phyloP scores from a whole-genome alignment of 495 filamentous ascomycete genomes.

The Penicillium roqueforti region DNA sequence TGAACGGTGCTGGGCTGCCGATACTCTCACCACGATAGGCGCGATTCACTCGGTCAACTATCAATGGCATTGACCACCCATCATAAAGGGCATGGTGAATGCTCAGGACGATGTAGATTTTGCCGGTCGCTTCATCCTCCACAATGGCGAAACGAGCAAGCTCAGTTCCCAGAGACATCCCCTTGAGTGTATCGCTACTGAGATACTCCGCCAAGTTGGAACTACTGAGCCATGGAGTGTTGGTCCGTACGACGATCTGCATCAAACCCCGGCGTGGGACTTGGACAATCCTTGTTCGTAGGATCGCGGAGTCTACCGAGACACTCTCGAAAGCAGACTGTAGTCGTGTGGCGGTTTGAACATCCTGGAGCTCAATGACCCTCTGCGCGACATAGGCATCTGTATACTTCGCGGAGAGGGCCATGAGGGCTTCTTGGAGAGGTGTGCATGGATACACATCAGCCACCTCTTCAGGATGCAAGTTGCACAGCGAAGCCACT shows the following conservation, averaged over 20 bases:
- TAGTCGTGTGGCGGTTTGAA: not conserved
- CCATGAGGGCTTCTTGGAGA: slow-evolving; percentile 49
- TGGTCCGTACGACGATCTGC: slow-evolving; percentile 43
- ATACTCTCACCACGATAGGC: slow-evolving; percentile 3
- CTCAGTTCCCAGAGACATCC: slow-evolving; percentile 42
- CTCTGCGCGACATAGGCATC: slow-evolving; percentile 35
- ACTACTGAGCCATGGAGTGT: slow-evolving; percentile 31
- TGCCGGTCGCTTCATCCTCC: not conserved
- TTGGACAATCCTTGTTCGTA: slow-evolving; percentile 45
- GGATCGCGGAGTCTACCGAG: slow-evolving; percentile 28
- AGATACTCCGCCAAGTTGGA: slow-evolving; percentile 29
- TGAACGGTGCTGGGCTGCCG: not conserved
- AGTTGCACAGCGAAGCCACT: not conserved
- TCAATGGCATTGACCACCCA: slow-evolving; percentile 50
- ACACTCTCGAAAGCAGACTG: slow-evolving; percentile 38
- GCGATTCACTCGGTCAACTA: slow-evolving; percentile 11
- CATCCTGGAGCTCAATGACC: slow-evolving; percentile 1
- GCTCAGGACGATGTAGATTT: slow-evolving; percentile 45
- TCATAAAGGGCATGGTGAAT: slow-evolving; percentile 62
- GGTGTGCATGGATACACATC: slow-evolving; percentile 51
- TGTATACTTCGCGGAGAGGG: slow-evolving; percentile 34
- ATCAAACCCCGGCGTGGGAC: slow-evolving; percentile 25
- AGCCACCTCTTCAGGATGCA: slow-evolving; percentile 10
- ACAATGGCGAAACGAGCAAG: slow-evolving; percentile 46
- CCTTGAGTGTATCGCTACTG: slow-evolving; percentile 34